Conservation (phyloP, 352 stramenopile species). For the Phytophthora capsici region DNA sequence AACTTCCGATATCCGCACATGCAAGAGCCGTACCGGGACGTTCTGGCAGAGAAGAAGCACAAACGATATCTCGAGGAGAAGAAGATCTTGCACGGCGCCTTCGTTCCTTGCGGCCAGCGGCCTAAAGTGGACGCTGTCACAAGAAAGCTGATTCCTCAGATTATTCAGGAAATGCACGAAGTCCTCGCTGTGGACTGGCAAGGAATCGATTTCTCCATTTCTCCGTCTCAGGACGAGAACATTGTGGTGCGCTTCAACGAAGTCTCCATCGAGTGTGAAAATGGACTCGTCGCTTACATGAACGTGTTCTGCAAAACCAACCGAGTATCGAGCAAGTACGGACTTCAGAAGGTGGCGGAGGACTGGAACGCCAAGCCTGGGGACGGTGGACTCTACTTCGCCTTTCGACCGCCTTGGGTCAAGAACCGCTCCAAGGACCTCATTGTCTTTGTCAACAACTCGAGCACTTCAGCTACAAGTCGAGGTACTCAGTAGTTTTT, state of each 20-base stretch:
- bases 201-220: slow-evolving; percentile 56
- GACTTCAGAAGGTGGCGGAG: slow-evolving; percentile 77
- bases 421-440: slow-evolving; percentile 67
- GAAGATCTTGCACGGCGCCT: slow-evolving; percentile 74
- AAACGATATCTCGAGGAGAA: slow-evolving; percentile 71
- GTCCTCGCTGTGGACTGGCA: slow-evolving; percentile 70
- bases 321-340: slow-evolving; percentile 72
- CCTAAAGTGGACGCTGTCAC: slow-evolving; percentile 66
- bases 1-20: slow-evolving; percentile 74
- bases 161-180: slow-evolving; percentile 77
- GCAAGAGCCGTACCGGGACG: slow-evolving; percentile 68
- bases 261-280: slow-evolving; percentile 57
- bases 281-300: slow-evolving; percentile 80
- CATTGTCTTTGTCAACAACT: slow-evolving; percentile 47
- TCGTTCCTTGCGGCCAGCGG: slow-evolving; percentile 66
- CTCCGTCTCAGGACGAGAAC: slow-evolving; percentile 64
- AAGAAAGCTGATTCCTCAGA: slow-evolving; percentile 68
- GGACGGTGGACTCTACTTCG: slow-evolving; percentile 67
- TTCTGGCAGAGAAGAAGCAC: slow-evolving; percentile 59
- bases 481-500: slow-evolving; percentile 15
- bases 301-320: slow-evolving; percentile 80
- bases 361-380: slow-evolving; percentile 80
- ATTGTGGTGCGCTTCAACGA: slow-evolving; percentile 66
- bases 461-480: slow-evolving; percentile 2
- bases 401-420: slow-evolving; percentile 65